Percentiles rank a stretch among this genome's conserved stretches.
phyloP scores from a whole-genome alignment of 2,329 filamentous ascomycete species.

The Arthrinium puccinioides region DNA sequence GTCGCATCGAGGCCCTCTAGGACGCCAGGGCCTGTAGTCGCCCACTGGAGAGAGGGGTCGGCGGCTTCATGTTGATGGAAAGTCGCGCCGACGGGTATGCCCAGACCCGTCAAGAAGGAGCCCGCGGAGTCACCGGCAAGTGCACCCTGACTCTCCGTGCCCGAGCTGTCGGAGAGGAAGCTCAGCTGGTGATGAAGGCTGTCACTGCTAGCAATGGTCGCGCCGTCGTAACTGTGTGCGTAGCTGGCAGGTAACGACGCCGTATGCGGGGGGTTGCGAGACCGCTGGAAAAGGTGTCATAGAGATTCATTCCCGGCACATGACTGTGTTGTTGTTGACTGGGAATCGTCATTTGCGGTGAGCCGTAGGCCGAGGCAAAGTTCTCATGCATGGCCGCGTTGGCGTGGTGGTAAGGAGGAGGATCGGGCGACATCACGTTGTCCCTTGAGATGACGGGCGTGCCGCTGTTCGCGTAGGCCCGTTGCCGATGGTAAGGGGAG shows the following conservation, averaged over 20 bases:
- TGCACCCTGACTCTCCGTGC: conserved; percentile 17
- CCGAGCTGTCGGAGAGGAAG: conserved; percentile 27
- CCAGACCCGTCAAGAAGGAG: conserved; percentile 21
- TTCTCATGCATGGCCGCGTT: conserved; percentile 51
- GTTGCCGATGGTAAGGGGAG: conserved; percentile 50
- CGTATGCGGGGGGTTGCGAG: conserved; percentile 49
- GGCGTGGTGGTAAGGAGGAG: conserved; percentile 42
- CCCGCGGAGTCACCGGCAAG: conserved; percentile 11
- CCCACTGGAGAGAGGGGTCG: conserved; percentile 9
- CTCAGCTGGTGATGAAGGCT: conserved; percentile 24
- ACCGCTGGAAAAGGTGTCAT: conserved; percentile 44
- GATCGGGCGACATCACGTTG: conserved; percentile 46
- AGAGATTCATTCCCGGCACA: conserved; percentile 25
- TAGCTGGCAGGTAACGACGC: conserved; percentile 42
- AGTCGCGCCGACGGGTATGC: conserved; percentile 11
- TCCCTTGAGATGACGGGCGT: conserved; percentile 31
- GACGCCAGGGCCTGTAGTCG: background rate
- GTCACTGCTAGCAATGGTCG: conserved; percentile 11
- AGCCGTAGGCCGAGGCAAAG: conserved; percentile 41
- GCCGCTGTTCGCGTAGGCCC: conserved; percentile 28
- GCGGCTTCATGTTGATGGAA: conserved; percentile 7
- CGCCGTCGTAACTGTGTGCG: conserved; percentile 31
- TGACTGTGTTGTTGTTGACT: conserved; percentile 10
- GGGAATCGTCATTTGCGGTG: conserved; percentile 14
- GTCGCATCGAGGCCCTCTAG: conserved; percentile 4